Conservation (phyloP, 129 eudicot genomes). For the Centella asiatica region DNA sequence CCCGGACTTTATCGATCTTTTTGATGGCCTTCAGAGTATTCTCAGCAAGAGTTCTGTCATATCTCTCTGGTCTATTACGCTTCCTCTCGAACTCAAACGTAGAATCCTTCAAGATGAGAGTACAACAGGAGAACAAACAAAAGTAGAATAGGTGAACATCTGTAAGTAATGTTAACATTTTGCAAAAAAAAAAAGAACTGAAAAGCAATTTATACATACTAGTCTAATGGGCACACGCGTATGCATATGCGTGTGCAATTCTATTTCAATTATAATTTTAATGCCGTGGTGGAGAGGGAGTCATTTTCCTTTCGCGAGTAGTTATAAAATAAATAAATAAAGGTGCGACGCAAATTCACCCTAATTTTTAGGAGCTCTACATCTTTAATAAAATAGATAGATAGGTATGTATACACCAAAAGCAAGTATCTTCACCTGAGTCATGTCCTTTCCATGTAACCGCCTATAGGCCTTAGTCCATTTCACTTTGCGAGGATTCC, state of each 20-base stretch:
- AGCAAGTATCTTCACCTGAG: constrained; percentile 49
- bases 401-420: too few species aligned
- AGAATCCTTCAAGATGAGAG: constrained; percentile 43
- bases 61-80: constrained; percentile 93
- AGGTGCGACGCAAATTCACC: too few species aligned
- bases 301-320: too few species aligned
- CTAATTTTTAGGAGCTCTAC: too few species aligned
- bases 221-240: too few species aligned
- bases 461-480: constrained; percentile 94
- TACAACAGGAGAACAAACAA: background rate
- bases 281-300: too few species aligned
- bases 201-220: background rate
- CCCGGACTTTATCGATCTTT: constrained; percentile 54
- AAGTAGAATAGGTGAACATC: background rate
- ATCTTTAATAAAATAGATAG: too few species aligned
- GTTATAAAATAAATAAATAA: too few species aligned
- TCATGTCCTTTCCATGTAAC: constrained; percentile 95
- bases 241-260: too few species aligned
- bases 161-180: background rate
- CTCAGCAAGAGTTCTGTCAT: constrained; percentile 74
- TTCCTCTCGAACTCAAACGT: constrained; percentile 98
- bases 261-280: too few species aligned
- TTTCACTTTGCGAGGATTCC: constrained; percentile 90
- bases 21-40: constrained; percentile 71
- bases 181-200: background rate